A percentile compares a stretch with the other conserved stretches of the same genome.
Evolutionary conservation across 495 filamentous ascomycete species (phyloP).

Genomic region (Pseudevernia furfuracea): DNA sequence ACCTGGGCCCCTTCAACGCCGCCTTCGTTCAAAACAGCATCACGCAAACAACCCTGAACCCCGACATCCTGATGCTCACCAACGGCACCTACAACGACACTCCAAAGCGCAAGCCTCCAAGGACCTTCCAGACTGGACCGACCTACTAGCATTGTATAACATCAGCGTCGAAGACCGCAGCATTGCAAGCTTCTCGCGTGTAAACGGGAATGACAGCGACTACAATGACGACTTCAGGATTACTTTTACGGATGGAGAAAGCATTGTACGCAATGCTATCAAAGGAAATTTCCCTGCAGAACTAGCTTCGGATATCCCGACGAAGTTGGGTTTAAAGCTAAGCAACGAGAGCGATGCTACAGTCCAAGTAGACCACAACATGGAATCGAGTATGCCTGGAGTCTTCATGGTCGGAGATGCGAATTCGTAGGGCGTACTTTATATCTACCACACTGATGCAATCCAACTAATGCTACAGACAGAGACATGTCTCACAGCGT

Average conservation of each 20-base stretch:
- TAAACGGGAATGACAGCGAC: constrained; percentile 35
- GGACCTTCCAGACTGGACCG: constrained; percentile 39
- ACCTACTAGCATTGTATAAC: constrained; percentile 41
- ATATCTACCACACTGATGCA: background rate
- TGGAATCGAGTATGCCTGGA: constrained; percentile 43
- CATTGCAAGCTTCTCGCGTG: constrained; percentile 40
- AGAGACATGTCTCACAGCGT: constrained; percentile 50
- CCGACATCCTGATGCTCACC: constrained; percentile 41
- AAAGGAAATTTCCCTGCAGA: constrained; percentile 42
- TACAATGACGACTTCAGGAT: constrained; percentile 49
- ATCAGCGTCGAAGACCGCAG: constrained; percentile 48
- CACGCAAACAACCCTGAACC: constrained; percentile 42
- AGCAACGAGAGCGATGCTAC: constrained; percentile 31
- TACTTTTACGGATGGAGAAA: constrained; percentile 42
- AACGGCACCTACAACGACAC: constrained; percentile 47
- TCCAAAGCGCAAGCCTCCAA: constrained; percentile 32
- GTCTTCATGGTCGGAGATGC: constrained; percentile 51
- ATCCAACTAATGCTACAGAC: background rate
- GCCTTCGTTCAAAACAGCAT: constrained; percentile 33
- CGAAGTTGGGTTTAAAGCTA: constrained; percentile 14
- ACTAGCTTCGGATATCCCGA: constrained; percentile 35
- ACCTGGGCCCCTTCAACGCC: constrained; percentile 40
- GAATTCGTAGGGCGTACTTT: constrained; percentile 31
- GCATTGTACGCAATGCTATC: constrained; percentile 42
- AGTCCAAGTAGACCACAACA: constrained; percentile 36